Base-by-base conservation (phyloP, 768 basidiomycete species). In the Pleurotus pulmonarius region DNA sequence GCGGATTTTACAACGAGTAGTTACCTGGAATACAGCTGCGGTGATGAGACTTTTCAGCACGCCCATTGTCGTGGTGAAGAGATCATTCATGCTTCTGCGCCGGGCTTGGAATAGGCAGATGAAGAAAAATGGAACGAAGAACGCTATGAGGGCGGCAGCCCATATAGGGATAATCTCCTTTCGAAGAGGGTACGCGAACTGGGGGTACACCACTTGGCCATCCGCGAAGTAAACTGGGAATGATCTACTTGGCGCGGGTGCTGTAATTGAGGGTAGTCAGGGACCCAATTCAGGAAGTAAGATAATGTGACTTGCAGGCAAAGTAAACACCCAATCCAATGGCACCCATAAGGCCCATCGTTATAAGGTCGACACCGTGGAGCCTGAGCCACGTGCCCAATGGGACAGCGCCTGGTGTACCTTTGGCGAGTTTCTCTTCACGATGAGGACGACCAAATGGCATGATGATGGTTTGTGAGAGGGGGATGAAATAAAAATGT, bases 281-380 rank as follows among this genome's bases (percentile, higher is more conserved):
- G 25, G n/a, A 52, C 29, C 60, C 15, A 44, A 54, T 24, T 9
- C 49, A 47, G 4, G 44, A 9, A 8, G 13, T 16, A 3, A 20
- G 18, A 25, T 26, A 11, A 11, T 49, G 39, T 1, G n/a, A 65
- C 68, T 52, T 64, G 75, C 74, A 62, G 49, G 80, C 82, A 60
- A 76, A 72, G 63, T 83, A 82, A 3, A 83, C 75, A 15, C 82
- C 83, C 13, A 83, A 65, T 0, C 77, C 79, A 51, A 75, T 54
- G n/a, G 74, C 75, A n/a, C 80, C 82, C 74, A 83, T 80, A n/a
- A 77, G 63, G 0, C 74, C 77, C 81, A 85, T 81, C 1, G 81
- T 82, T 24, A 84, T 69, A 11, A 84, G 60, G 58, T 83, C 82
- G 46, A 79, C 63, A 4, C 70, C 74, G 70, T 83, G 78, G 4